A percentile compares a stretch with the other conserved stretches of the same genome.
These are phyloP conservation scores for Acacia concinna DNA, from an alignment of 331 rosid genomes.

Conservation along the genomic window DNA sequence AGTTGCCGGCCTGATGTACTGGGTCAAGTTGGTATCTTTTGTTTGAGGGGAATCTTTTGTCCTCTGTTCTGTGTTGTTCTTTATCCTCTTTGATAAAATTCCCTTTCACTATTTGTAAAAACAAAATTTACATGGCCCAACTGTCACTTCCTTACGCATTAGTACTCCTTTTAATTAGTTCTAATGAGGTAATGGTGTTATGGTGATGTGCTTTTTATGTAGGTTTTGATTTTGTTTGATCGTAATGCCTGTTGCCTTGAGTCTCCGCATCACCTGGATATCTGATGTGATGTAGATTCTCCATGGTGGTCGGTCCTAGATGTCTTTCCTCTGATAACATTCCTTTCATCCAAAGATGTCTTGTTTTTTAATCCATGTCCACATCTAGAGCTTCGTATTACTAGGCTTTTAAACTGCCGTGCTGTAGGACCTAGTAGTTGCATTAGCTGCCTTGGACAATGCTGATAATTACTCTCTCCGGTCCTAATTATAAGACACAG, in stretches of 20 bases:
- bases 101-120: neutral
- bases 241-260: neutral
- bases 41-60: neutral
- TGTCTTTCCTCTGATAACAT: neutral
- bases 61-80: neutral
- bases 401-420: neutral
- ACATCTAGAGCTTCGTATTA: too few species aligned
- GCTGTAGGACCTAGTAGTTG: neutral
- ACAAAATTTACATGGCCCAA: neutral
- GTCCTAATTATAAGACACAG: too few species aligned
- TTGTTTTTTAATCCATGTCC: too few species aligned
- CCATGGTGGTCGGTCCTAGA: neutral
- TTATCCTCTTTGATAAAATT: neutral
- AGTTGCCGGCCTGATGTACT: neutral
- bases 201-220: neutral
- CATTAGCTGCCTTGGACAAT: neutral
- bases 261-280: neutral
- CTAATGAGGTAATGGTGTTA: neutral
- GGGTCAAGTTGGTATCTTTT: too few species aligned
- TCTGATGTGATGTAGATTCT: neutral
- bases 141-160: neutral
- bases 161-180: neutral
- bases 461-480: neutral
- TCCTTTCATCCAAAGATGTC: too few species aligned
- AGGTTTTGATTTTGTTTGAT: neutral